A percentile compares a stretch with the other conserved stretches of the same genome.
Conservation (phyloP, 805 yeast species). For the Candida piceae region DNA sequence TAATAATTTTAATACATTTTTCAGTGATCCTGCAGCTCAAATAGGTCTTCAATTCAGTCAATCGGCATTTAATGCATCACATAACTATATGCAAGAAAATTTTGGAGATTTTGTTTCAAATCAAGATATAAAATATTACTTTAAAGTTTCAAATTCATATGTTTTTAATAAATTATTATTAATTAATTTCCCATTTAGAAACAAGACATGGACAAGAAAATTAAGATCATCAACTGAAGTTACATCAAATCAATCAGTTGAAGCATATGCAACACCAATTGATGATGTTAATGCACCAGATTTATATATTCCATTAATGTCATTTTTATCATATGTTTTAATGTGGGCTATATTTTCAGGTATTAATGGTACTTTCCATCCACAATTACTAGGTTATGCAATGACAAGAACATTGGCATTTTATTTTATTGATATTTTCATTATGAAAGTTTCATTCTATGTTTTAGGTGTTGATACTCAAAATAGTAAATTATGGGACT, state of each 20-base stretch:
- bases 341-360: slow-evolving; percentile 84
- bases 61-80: slow-evolving; percentile 76
- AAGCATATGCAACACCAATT: slow-evolving; percentile 63
- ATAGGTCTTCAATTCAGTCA: slow-evolving; percentile 88
- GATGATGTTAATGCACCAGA: slow-evolving; percentile 95
- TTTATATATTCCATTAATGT: slow-evolving; percentile 92
- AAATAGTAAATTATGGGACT: slow-evolving; percentile 55
- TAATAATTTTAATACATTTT: slow-evolving; percentile 36
- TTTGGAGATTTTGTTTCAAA: slow-evolving; percentile 46
- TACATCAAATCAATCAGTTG: slow-evolving; percentile 29
- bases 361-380: slow-evolving; percentile 83
- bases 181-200: slow-evolving; percentile 80
- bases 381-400: slow-evolving; percentile 82
- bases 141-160: slow-evolving; percentile 86
- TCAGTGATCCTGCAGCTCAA: slow-evolving; percentile 75
- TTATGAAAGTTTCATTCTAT: slow-evolving; percentile 80
- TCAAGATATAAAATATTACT: slow-evolving; percentile 72
- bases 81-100: slow-evolving; percentile 72
- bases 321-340: slow-evolving; percentile 79
- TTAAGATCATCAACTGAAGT: slow-evolving; percentile 32
- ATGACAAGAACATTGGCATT: slow-evolving; percentile 84
- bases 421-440: slow-evolving; percentile 65
- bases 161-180: slow-evolving; percentile 69
- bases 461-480: slow-evolving; percentile 66
- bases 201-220: slow-evolving; percentile 75